A percentile compares a stretch with the other conserved stretches of the same genome.
Conservation (phyloP, 202 grass and related monocot genomes). For the Miscanthus sacchariflorus region DNA sequence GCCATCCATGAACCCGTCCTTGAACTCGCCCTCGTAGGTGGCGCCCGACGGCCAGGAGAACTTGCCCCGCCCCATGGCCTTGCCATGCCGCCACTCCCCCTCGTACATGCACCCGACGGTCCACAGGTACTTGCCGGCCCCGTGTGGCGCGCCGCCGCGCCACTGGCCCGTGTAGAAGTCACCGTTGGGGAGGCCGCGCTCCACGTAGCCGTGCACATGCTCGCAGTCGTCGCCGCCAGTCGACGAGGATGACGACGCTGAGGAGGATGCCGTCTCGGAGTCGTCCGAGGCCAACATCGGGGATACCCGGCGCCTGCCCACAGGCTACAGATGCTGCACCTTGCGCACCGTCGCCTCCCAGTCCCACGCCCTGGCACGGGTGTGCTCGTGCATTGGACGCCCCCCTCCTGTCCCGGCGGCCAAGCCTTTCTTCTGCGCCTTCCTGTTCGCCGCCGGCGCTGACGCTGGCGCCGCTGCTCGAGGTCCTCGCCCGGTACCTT, state of each 20-base stretch:
- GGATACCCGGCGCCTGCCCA: conserved; percentile 55
- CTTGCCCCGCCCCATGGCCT: conserved; percentile 82
- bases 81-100: conserved; percentile 86
- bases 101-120: conserved; percentile 99
- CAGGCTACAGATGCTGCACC: conserved; percentile 53
- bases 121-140: conserved; percentile 90
- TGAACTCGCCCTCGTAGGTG: conserved; percentile 96
- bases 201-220: conserved; percentile 45
- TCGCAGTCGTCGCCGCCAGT: conserved; percentile 38
- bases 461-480: too few relatives aligned
- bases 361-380: conserved; percentile 60
- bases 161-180: conserved; percentile 98
- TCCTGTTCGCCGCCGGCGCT: neutral
- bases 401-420: conserved; percentile 29
- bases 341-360: conserved; percentile 67
- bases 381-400: conserved; percentile 82
- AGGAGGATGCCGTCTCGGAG: conserved; percentile 59
- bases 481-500: neutral
- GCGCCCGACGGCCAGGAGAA: conserved; percentile 97
- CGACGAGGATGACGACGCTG: conserved; percentile 53
- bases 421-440: neutral
- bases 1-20: conserved; percentile 94
- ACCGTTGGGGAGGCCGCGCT: conserved; percentile 78
- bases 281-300: conserved; percentile 77
- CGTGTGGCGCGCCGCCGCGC: conserved; percentile 74